Base-by-base conservation (phyloP, 345 rosid genomes). In the Bruguiera sexangula region DNA sequence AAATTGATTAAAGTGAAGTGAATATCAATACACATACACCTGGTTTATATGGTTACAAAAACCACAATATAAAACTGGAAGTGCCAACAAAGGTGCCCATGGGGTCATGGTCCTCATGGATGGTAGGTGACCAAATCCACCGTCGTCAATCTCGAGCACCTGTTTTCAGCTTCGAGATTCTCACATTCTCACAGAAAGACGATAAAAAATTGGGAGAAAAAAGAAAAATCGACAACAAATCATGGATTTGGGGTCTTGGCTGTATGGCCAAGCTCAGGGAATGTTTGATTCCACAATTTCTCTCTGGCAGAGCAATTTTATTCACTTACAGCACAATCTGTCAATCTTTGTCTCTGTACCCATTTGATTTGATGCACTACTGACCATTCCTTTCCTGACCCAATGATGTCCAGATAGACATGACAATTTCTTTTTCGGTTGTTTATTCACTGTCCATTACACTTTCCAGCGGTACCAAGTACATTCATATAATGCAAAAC, bases 121-220 rank as follows among this genome's bases (percentile, higher is more conserved):
- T 43, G 62, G 81, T 77, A 74, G 85, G 75, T 75, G 70, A 61
- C 82, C 82, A 78, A 76, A 78, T 70, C 81, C 82, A 81, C 62
- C 60, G 58, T 15, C 26, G 50, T 61, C 81, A 65, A 73, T 78
- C 78, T 43, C 50, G 18, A 72, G 75, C 69, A 24, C 74, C 60
- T 13, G 63, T 6, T 3, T 50, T 67, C 11, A 27, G 68, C 81
- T 70, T 80, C 74, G 85, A 82, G 79, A 69, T 83, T 79, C 84
- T 79, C 83, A 84, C 87, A 84, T 84, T 81, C 50, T 74, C 71
- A 59, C 20, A 48, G 19, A 34, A 52, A 68, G 19, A 43, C 18
- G 16, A 15, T 13, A 31, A 26, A 34, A 19, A 16, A 8, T 53
- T 54, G 46, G 62, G 63, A 30, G 37, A 0, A 26, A 19, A 69